Base-by-base conservation (phyloP, 768 basidiomycete species). In the Hericium coralloides region DNA sequence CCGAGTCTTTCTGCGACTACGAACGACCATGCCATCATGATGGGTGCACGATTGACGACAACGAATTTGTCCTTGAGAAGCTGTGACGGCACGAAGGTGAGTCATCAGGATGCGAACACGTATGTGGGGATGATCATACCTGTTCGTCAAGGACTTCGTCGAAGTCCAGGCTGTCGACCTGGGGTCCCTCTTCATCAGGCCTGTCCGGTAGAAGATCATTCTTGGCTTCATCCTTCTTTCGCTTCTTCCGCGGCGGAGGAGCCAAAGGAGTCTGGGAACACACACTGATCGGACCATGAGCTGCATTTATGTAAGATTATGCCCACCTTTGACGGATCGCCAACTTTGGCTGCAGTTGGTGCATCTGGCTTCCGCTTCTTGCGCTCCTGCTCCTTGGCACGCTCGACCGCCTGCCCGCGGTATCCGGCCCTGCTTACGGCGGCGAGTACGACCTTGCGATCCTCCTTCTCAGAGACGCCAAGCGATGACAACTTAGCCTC, bases 1-100 rank as follows among this genome's bases (percentile, higher is more conserved):
- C 93, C 90, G 60, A 97, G 76, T 39, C 84, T 78, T 63, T 92
- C 90, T 3, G 91, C 88, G 25, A 98, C 90, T 37, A 92, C 71
- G 53, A 79, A 88, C 2, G 92, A 84, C 95, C 95, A 98, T 2
- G 89, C 92, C 55, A 86, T 93, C 89, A 98, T 90, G 48, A 98
- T 77, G 0, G 95, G 95, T 1, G 95, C 95, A 22, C 95, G 84
- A 69, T 98, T 98, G 48, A 91, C 79, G 18, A 92, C 77, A 18
- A 82, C 76, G 8, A 74, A 76, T 61, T 91, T 86, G 18, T 69
- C 70, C 59, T 69, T 74, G 45, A 97, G 75, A 8, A 75, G 68
- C 89, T 92, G 15, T 50, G 58, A 25, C 22, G 14, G 58, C 48
- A 48, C 3, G n/a, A 39, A 53, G 43, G 51, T 55, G 12, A 22